Evolutionary conservation across 2,329 filamentous ascomycete species (phyloP).

Genomic region (Pestalotiopsis sp.): DNA sequence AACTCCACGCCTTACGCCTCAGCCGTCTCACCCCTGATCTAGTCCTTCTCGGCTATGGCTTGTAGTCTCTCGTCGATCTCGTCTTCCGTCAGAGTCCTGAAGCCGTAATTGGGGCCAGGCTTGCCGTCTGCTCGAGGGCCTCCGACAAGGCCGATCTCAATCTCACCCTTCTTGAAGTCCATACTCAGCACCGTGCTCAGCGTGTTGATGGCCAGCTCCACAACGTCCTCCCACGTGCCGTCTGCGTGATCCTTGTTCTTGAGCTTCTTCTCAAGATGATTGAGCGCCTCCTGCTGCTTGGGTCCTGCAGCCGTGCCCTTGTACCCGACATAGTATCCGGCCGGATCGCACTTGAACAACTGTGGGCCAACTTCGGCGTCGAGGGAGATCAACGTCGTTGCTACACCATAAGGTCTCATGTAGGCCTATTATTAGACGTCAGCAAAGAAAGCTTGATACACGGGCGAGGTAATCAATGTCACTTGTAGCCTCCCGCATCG

Average conservation of each 20-base stretch:
- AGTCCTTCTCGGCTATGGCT: slow-evolving; percentile 98
- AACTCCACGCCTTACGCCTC: slow-evolving; percentile 23
- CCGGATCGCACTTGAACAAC: slow-evolving; percentile 97
- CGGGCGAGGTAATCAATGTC: neutral
- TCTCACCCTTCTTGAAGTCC: slow-evolving; percentile 99
- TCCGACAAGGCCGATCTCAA: slow-evolving; percentile 96
- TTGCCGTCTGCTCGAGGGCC: slow-evolving; percentile 80
- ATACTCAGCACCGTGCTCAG: slow-evolving; percentile 96
- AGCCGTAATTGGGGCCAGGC: slow-evolving; percentile 76
- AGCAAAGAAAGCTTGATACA: slow-evolving; percentile 11
- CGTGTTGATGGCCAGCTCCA: slow-evolving; percentile 93
- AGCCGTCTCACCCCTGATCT: slow-evolving; percentile 35
- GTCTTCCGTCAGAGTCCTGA: slow-evolving; percentile 90
- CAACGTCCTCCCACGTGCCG: slow-evolving; percentile 94
- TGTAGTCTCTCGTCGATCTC: slow-evolving; percentile 98
- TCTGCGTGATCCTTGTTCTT: slow-evolving; percentile 97
- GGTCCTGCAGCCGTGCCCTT: slow-evolving; percentile 96
- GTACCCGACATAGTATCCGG: slow-evolving; percentile 97
- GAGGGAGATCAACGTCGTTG: slow-evolving; percentile 90
- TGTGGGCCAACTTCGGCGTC: slow-evolving; percentile 92
- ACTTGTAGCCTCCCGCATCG: no score
- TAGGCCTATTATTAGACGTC: slow-evolving; percentile 63
- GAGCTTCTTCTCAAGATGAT: slow-evolving; percentile 98
- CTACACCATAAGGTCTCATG: slow-evolving; percentile 96
- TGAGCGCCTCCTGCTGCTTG: slow-evolving; percentile 98